Base-by-base conservation (phyloP, 2,329 filamentous ascomycete species). In the Colletotrichum lindemuthianum region DNA sequence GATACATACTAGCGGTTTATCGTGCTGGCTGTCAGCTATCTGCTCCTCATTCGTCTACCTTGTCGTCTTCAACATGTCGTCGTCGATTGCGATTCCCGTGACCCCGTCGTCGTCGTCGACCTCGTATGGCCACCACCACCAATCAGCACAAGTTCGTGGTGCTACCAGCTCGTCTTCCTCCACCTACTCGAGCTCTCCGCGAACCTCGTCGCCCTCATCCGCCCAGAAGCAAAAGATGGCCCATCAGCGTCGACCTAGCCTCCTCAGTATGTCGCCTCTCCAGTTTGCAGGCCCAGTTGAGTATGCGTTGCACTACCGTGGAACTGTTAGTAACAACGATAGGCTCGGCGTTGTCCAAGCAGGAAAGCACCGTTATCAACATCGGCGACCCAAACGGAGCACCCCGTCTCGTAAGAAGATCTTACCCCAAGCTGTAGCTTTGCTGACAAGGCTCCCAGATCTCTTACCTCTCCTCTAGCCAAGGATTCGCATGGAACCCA, bases 401-500 rank as follows among this genome's bases (percentile, higher is more conserved):
- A 67, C 89, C 90, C 68, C 84, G 90, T 59, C 80, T 94, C 79
- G 90, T 93, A 79, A 75, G 88, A 73, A 34, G 54, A 34, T 39
- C n/a, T 48, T 50, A 33, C 9, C 36, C 16, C 52, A 36, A 33
- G 36, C 16, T 43, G 32, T 43, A 40, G 34, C 34, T 36, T 15
- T 24, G 24, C 33, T 50, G 41, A 66, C 47, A 48, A 15, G 6
- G 12, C 13, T 13, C n/a, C 12, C 69, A 93, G 90, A 92, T 94
- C 68, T 92, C 90, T 24, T 95, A 92, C 75, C 87, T 94, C 54
- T 89, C 91, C 66, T 90, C 89, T 6, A 91, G 88, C 72, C 91
- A 95, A 77, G 91, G 91, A 61, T 95, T 93, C 73, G 88, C 89
- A 66, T 95, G 91, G 91, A 94, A 94, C 76, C 91, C 91, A 76